These are phyloP conservation scores for Thraustochytrium sp. DNA, from an alignment of 352 stramenopile species.

Conservation along the genomic window DNA sequence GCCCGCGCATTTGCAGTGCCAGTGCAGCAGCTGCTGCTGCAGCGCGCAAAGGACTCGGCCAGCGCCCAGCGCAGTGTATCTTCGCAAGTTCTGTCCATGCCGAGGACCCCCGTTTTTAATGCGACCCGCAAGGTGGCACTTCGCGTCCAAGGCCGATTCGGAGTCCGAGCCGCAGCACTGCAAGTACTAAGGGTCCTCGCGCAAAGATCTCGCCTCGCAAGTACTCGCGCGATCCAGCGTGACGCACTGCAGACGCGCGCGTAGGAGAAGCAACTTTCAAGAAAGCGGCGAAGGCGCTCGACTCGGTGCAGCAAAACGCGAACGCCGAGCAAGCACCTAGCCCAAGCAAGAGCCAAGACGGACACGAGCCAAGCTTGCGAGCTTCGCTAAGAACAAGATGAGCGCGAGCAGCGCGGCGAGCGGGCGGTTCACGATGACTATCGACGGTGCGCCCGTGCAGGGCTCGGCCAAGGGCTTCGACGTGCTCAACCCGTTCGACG, in stretches of 20 bases:
- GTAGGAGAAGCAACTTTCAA: background rate
- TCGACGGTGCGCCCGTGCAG: background rate
- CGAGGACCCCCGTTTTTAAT: too few relatives aligned
- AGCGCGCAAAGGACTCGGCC: too few relatives aligned
- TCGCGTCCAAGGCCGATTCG: too few relatives aligned
- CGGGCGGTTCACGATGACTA: background rate
- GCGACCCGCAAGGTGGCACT: too few relatives aligned
- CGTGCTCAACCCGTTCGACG: constrained; percentile 15
- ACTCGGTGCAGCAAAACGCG: background rate
- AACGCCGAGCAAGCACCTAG: background rate
- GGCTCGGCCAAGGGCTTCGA: background rate
- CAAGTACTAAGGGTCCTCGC: too few relatives aligned
- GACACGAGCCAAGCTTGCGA: background rate
- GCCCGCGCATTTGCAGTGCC: too few relatives aligned
- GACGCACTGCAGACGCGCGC: background rate
- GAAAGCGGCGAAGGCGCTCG: background rate
- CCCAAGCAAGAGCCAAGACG: background rate
- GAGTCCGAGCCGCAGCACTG: too few relatives aligned
- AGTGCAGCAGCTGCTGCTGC: too few relatives aligned
- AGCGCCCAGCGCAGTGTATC: too few relatives aligned
- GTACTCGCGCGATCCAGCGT: background rate
- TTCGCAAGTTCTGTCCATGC: too few relatives aligned
- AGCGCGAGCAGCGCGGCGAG: background rate
- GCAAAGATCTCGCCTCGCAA: too few relatives aligned
- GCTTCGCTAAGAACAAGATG: background rate